Conservation (phyloP, 2,329 filamentous ascomycete species). For the Arthrobotrys iridis region DNA sequence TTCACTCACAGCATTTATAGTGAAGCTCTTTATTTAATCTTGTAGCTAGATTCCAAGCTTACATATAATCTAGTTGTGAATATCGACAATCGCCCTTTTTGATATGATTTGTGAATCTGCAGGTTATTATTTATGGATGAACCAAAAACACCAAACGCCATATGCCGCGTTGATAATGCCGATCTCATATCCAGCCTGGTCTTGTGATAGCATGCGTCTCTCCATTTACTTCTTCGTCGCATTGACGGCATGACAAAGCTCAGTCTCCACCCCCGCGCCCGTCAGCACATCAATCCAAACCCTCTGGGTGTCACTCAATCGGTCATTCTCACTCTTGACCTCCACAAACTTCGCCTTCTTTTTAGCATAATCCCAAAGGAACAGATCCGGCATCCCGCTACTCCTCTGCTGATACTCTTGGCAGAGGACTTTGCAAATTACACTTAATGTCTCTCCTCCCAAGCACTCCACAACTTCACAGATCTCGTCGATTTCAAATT, state of each 20-base stretch:
- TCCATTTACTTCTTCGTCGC: conserved; percentile 20
- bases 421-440: conserved; percentile 88
- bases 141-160: not conserved
- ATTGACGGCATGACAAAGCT: conserved; percentile 65
- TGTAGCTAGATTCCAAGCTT: not conserved
- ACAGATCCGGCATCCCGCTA: conserved; percentile 89
- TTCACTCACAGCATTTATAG: not conserved
- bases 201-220: conserved; percentile 10
- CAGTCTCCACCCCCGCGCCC: conserved; percentile 83
- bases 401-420: conserved; percentile 91
- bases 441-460: conserved; percentile 79
- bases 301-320: conserved; percentile 92
- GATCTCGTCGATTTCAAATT: conserved; percentile 80
- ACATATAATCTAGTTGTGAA: not conserved
- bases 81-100: not conserved
- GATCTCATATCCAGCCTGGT: not conserved
- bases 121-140: too few species aligned
- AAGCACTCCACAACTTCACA: conserved; percentile 82
- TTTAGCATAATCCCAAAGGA: conserved; percentile 76
- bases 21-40: conserved; percentile 1
- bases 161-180: not conserved
- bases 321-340: conserved; percentile 87
- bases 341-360: conserved; percentile 58
- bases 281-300: conserved; percentile 96
- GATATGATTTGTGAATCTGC: not conserved